phyloP scores from a whole-genome alignment of 2,329 filamentous ascomycete species.

The Claviceps sorghi region DNA sequence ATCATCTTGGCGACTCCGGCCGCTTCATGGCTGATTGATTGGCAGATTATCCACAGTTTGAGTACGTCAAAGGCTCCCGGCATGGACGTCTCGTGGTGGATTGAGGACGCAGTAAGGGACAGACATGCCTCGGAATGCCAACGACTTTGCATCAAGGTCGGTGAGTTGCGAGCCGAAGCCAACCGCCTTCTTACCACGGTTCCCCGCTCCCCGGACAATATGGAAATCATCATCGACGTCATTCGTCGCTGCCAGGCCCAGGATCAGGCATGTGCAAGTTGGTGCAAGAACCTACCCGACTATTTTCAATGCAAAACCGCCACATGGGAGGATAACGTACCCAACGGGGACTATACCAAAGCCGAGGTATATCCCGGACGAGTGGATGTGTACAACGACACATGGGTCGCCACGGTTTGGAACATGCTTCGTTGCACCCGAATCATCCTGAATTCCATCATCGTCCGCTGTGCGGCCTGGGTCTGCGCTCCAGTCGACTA shows the following conservation, averaged over 20 bases:
- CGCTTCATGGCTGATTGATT: constrained; percentile 3
- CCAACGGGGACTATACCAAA: constrained; percentile 34
- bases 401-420: constrained; percentile 44
- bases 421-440: constrained; percentile 40
- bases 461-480: constrained; percentile 47
- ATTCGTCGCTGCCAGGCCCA: constrained; percentile 36
- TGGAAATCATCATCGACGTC: constrained; percentile 34
- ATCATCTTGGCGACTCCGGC: too few relatives aligned
- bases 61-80: constrained; percentile 35
- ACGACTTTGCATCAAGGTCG: constrained; percentile 36
- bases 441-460: constrained; percentile 38
- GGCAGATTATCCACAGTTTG: constrained; percentile 42
- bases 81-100: constrained; percentile 47
- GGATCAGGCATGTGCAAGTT: constrained; percentile 36
- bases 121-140: constrained; percentile 32
- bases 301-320: constrained; percentile 37
- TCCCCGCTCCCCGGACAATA: constrained; percentile 32
- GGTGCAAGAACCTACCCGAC: constrained; percentile 35
- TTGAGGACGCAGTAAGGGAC: constrained; percentile 36
- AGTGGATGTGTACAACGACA: constrained; percentile 44
- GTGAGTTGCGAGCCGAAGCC: constrained; percentile 40
- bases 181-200: constrained; percentile 33
- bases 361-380: constrained; percentile 46
- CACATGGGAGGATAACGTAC: constrained; percentile 41
- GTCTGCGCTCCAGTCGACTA: constrained; percentile 46